Conservation (phyloP, 2,329 filamentous ascomycete species). For the Talaromyces atroroseus region DNA sequence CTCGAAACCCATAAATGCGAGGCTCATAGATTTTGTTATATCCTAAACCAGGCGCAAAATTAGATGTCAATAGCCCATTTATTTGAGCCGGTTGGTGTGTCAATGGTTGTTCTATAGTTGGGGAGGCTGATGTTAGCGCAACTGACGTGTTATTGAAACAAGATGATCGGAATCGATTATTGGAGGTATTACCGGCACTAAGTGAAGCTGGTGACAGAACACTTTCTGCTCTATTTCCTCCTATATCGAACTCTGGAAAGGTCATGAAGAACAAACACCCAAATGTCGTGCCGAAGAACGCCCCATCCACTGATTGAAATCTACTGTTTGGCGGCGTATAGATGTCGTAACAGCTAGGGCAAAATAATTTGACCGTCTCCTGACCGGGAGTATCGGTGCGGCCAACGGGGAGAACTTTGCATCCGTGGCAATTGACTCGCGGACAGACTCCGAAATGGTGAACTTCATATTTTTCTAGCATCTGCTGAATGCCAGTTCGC, state of each 20-base stretch:
- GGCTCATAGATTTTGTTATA: conserved; percentile 83
- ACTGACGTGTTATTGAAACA: conserved; percentile 23
- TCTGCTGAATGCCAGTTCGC: conserved; percentile 91
- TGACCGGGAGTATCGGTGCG: conserved; percentile 91
- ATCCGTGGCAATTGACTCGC: conserved; percentile 85
- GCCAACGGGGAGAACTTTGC: conserved; percentile 86
- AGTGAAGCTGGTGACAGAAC: conserved; percentile 24
- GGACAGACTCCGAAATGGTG: conserved; percentile 95
- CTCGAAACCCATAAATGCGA: conserved; percentile 92
- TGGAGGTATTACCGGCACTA: conserved; percentile 10
- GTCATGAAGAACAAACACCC: conserved; percentile 97
- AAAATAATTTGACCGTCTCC: conserved; percentile 98
- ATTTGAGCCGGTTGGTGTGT: conserved; percentile 51
- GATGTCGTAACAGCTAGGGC: conserved; percentile 91
- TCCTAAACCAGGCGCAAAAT: conserved; percentile 84
- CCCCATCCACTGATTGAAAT: conserved; percentile 94
- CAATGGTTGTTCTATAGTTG: conserved; percentile 26
- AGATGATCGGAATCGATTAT: conserved; percentile 30
- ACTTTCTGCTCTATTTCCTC: conserved; percentile 58
- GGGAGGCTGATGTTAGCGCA: conserved; percentile 21
- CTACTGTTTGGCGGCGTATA: conserved; percentile 96
- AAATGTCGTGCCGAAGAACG: conserved; percentile 97
- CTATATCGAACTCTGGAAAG: conserved; percentile 89
- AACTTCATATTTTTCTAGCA: conserved; percentile 98
- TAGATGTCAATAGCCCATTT: conserved; percentile 81